Conservation (phyloP, 768 basidiomycete species). For the Leccinum olivaceopallidum region DNA sequence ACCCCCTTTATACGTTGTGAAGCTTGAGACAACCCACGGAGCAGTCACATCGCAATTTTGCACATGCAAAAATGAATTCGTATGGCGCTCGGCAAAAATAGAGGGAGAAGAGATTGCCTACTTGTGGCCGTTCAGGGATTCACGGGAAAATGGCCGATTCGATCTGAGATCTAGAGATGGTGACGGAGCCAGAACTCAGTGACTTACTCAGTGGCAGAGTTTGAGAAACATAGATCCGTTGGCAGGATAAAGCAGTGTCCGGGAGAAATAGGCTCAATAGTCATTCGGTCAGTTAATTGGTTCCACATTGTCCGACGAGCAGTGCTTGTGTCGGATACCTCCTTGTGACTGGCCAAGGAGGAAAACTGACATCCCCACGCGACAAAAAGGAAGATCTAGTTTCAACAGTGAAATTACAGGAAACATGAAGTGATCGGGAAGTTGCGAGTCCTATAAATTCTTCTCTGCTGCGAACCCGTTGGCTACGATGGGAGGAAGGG, state of each 20-base stretch:
- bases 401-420: constrained; percentile 4
- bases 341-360: constrained; percentile 1
- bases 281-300: constrained; percentile 1
- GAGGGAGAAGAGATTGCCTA: constrained; percentile 35
- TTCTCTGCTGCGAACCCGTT: constrained; percentile 10
- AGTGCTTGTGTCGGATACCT: not conserved
- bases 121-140: constrained; percentile 33
- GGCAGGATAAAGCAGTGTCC: constrained; percentile 22
- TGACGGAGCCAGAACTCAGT: constrained; percentile 25
- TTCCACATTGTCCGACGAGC: constrained; percentile 13
- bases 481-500: constrained; percentile 14
- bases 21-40: constrained; percentile 27
- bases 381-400: constrained; percentile 19
- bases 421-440: constrained; percentile 23
- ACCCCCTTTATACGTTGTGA: constrained; percentile 34
- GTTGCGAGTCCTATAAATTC: constrained; percentile 20
- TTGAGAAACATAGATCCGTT: constrained; percentile 36
- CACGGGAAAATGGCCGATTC: constrained; percentile 31
- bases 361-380: constrained; percentile 10
- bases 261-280: constrained; percentile 24
- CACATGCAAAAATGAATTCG: constrained; percentile 30
- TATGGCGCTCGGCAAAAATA: constrained; percentile 32
- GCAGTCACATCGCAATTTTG: constrained; percentile 21
- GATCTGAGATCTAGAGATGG: constrained; percentile 36
- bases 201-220: constrained; percentile 14